These are phyloP conservation scores for Boehmeria nivea DNA, from an alignment of 306 rosid species.

Conservation along the genomic window DNA sequence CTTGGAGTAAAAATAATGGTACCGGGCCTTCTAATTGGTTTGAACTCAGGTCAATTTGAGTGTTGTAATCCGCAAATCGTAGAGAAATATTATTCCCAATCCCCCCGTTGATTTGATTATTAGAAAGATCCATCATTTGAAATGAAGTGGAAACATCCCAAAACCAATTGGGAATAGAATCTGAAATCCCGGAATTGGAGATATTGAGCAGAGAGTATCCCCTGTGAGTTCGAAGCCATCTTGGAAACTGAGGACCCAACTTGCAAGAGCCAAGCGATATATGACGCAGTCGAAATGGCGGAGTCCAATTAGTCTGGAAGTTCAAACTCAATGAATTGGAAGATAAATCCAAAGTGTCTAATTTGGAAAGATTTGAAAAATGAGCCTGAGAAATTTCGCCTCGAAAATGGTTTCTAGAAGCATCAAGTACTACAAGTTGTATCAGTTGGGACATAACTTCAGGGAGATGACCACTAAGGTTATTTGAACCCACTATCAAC, in stretches of 20 bases:
- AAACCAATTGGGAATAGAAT: slow-evolving; percentile 14
- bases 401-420: not conserved
- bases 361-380: not conserved
- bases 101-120: slow-evolving; percentile 10
- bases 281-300: not conserved
- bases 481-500: accelerated
- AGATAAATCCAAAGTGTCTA: accelerated
- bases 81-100: not conserved
- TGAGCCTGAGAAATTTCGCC: not conserved
- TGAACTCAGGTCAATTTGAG: not conserved
- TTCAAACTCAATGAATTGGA: not conserved
- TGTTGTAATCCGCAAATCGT: too few species aligned
- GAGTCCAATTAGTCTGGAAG: not conserved
- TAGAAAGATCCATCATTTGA: not conserved
- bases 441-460: not conserved
- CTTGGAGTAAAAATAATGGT: not conserved
- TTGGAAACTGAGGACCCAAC: slow-evolving; percentile 14
- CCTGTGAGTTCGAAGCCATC: slow-evolving; percentile 16
- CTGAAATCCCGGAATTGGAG: not conserved
- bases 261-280: not conserved
- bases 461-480: not conserved
- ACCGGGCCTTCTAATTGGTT: slow-evolving; percentile 14
- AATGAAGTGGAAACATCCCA: not conserved
- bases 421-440: not conserved
- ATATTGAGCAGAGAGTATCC: not conserved